phyloP scores from a whole-genome alignment of 331 rosid species.

The Acacia concinna region DNA sequence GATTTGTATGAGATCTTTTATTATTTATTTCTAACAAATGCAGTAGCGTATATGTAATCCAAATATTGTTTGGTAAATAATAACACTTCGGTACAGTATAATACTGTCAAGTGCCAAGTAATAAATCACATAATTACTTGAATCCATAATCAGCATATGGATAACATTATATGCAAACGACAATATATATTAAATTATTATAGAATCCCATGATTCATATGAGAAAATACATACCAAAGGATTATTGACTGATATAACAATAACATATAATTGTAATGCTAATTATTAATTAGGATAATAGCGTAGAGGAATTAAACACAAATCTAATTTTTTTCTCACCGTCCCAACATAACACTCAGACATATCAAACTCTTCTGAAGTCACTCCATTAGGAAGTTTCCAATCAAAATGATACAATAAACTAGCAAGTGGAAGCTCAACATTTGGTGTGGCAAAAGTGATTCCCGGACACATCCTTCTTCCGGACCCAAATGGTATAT shows the following conservation, averaged over 20 bases:
- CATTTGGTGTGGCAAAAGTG: not conserved
- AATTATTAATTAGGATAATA: not conserved
- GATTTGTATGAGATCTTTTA: not conserved
- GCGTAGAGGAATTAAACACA: not conserved
- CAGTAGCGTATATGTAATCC: not conserved
- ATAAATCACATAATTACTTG: not conserved
- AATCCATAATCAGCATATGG: not conserved
- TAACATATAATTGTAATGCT: not conserved
- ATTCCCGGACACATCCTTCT: constrained; percentile 20
- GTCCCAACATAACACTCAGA: not conserved
- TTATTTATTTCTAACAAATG: no score
- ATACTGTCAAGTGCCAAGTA: not conserved
- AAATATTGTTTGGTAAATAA: not conserved
- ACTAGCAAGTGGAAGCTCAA: constrained; percentile 5
- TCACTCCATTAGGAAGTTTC: not conserved
- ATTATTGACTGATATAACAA: not conserved
- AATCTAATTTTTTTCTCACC: not conserved
- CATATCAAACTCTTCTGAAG: not conserved
- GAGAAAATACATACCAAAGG: not conserved
- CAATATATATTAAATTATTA: not conserved
- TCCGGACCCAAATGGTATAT: not conserved
- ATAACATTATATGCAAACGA: not conserved
- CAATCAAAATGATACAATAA: not conserved
- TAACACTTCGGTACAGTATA: not conserved
- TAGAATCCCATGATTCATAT: not conserved